Conservation (phyloP, 768 basidiomycete species). For the Agrocybe chaxingu region DNA sequence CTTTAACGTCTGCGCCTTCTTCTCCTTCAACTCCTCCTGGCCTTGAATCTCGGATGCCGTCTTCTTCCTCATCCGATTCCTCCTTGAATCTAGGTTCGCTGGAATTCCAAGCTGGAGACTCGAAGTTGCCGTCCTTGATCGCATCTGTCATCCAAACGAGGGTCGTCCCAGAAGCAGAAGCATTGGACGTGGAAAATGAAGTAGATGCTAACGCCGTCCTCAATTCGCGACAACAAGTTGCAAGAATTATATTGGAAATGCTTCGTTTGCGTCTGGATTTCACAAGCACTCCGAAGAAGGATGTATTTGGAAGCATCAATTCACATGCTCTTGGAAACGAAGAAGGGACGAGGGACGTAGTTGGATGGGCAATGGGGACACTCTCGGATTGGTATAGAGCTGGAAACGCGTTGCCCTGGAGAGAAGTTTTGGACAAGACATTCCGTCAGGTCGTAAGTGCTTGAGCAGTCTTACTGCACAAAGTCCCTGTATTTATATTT, state of each 20-base stretch:
- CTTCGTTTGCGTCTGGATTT: slow-evolving; percentile 14
- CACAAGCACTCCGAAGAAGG: slow-evolving; percentile 10
- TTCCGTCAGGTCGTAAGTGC: slow-evolving; percentile 19
- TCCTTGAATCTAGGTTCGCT: slow-evolving; percentile 1
- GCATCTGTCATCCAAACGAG: slow-evolving; percentile 38
- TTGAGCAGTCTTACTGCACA: slow-evolving; percentile 5
- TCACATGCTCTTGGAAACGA: background rate
- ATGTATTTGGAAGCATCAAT: slow-evolving; percentile 16
- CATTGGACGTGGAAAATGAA: slow-evolving; percentile 25
- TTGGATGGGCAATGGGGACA: slow-evolving; percentile 17
- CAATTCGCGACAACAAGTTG: slow-evolving; percentile 37
- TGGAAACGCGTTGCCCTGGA: slow-evolving; percentile 15
- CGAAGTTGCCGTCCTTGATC: slow-evolving; percentile 26
- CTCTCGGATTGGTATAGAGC: slow-evolving; percentile 20
- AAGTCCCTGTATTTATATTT: background rate
- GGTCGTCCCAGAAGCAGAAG: slow-evolving; percentile 46
- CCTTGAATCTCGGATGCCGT: slow-evolving; percentile 4
- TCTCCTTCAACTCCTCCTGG: background rate
- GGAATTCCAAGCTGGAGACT: background rate
- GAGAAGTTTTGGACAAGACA: slow-evolving; percentile 18
- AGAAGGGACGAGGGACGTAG: slow-evolving; percentile 4
- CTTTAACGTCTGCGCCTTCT: slow-evolving; percentile 19
- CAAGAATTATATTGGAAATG: slow-evolving; percentile 40
- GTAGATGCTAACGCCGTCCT: slow-evolving; percentile 11
- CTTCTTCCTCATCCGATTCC: slow-evolving; percentile 6